phyloP scores from a whole-genome alignment of 1,284 basidiomycete genomes.

The Lentinus polychrous region DNA sequence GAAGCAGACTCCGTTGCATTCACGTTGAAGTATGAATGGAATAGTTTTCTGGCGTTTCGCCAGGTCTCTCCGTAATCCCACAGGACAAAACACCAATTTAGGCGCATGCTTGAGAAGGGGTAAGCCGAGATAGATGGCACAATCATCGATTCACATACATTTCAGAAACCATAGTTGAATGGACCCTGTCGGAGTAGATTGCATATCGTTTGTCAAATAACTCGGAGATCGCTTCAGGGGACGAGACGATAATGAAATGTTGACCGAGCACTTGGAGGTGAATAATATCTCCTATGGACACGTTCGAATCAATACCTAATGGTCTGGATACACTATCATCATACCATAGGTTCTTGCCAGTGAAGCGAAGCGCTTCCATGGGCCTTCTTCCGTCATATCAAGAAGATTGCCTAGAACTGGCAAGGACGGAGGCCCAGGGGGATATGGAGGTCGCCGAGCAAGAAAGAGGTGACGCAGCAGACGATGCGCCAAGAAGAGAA shows the following conservation, averaged over 20 bases:
- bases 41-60: slow-evolving; percentile 30
- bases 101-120: slow-evolving; percentile 39
- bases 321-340: neutral
- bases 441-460: neutral
- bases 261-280: slow-evolving; percentile 20
- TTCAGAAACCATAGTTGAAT: neutral
- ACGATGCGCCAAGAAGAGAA: too few relatives aligned
- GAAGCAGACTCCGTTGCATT: slow-evolving; percentile 21
- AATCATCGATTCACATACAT: neutral
- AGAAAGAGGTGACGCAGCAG: too few relatives aligned
- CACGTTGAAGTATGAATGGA: slow-evolving; percentile 21
- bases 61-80: slow-evolving; percentile 33
- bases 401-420: slow-evolving; percentile 8
- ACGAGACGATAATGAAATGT: slow-evolving; percentile 20
- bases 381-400: neutral
- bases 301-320: neutral
- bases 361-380: neutral
- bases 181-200: slow-evolving; percentile 34
- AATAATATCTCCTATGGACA: slow-evolving; percentile 18
- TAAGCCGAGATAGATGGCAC: neutral
- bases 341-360: neutral
- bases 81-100: slow-evolving; percentile 28
- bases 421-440: neutral
- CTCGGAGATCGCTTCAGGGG: slow-evolving; percentile 40
- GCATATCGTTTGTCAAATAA: slow-evolving; percentile 40